Conservation (phyloP, 2,329 filamentous ascomycete genomes). For the Cadophora sp. region DNA sequence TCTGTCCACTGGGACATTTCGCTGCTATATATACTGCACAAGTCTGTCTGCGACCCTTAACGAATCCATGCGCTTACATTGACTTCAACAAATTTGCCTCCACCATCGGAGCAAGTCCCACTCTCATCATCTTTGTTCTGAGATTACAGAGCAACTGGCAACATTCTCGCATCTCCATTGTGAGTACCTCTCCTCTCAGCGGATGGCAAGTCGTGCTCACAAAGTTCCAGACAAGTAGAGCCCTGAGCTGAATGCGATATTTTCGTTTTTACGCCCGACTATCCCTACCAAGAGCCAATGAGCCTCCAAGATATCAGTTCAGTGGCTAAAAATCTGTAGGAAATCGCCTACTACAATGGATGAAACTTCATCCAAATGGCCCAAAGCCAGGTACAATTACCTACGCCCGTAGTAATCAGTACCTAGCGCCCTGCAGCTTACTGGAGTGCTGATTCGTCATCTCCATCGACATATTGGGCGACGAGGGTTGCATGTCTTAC, state of each 20-base stretch:
- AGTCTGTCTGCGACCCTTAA: neutral
- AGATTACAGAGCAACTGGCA: neutral
- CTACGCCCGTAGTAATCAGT: neutral
- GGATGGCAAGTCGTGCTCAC: too few relatives aligned
- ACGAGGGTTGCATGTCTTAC: neutral
- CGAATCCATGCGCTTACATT: neutral
- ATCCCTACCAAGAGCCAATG: neutral
- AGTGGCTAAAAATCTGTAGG: neutral
- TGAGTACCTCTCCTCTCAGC: neutral
- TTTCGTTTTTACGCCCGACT: too few relatives aligned
- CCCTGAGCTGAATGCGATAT: too few relatives aligned
- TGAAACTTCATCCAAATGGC: neutral
- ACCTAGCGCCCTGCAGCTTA: neutral
- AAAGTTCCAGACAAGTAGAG: neutral
- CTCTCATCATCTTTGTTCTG: neutral
- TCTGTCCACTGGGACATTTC: neutral
- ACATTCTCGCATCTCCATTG: too few relatives aligned
- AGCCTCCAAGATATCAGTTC: neutral
- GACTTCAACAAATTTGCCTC: neutral
- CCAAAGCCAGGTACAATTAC: too few relatives aligned
- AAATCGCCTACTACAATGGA: constrained; percentile 4
- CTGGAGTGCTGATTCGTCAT: neutral
- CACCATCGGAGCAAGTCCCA: neutral
- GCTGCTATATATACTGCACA: neutral
- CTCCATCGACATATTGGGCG: neutral